phyloP scores from a whole-genome alignment of 2,329 filamentous ascomycete species.

The Rhinocladiella similis region DNA sequence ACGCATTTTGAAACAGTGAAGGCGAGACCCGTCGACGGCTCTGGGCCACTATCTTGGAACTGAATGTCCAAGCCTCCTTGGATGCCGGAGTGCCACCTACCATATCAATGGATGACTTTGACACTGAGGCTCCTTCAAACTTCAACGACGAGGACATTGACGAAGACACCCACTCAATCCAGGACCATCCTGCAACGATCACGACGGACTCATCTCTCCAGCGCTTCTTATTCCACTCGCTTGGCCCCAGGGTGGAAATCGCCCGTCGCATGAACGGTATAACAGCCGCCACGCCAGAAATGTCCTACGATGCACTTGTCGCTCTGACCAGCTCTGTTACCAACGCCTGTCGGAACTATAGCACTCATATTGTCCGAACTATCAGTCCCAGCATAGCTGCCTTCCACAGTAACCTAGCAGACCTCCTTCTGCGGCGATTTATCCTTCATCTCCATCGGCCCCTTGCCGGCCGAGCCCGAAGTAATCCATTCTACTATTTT shows the following conservation, averaged over 20 bases:
- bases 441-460: constrained; percentile 54
- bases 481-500: constrained; percentile 37
- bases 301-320: constrained; percentile 35
- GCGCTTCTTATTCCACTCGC: constrained; percentile 24
- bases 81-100: constrained; percentile 34
- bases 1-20: neutral
- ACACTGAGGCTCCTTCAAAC: constrained; percentile 32
- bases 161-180: constrained; percentile 34
- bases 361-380: constrained; percentile 27
- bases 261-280: constrained; percentile 34
- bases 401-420: constrained; percentile 48
- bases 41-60: constrained; percentile 39
- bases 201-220: constrained; percentile 30
- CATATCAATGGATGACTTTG: constrained; percentile 35
- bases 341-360: constrained; percentile 27
- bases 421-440: constrained; percentile 56
- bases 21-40: constrained; percentile 33
- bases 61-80: constrained; percentile 35
- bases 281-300: constrained; percentile 23
- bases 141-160: constrained; percentile 28
- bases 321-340: constrained; percentile 32
- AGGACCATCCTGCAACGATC: constrained; percentile 36
- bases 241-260: constrained; percentile 25
- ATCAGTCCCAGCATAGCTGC: constrained; percentile 24
- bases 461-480: constrained; percentile 35